Evolutionary conservation across 441 rosid genomes (phyloP).

Genomic region (Gossypium gossypioides): DNA sequence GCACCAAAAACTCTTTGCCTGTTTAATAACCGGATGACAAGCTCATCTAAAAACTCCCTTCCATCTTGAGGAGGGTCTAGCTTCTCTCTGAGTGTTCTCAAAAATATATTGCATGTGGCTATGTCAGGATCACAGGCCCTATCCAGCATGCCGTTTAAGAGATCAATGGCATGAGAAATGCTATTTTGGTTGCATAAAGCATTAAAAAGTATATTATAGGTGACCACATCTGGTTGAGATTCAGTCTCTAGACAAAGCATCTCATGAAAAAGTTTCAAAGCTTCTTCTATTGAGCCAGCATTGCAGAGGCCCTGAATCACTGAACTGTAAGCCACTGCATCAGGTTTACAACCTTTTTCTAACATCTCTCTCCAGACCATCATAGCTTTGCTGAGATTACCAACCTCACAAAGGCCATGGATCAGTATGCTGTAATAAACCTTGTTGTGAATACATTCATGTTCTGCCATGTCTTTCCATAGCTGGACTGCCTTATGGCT

Average conservation of each 20-base stretch:
- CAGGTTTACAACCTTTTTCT: conserved; percentile 59
- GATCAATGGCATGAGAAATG: conserved; percentile 62
- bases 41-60: conserved; percentile 60
- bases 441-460: conserved; percentile 31
- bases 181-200: conserved; percentile 56
- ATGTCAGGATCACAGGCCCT: conserved; percentile 72
- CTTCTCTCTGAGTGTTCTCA: conserved; percentile 57
- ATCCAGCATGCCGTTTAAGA: conserved; percentile 70
- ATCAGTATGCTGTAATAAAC: conserved; percentile 71
- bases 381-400: conserved; percentile 53
- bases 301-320: conserved; percentile 67
- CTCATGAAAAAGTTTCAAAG: conserved; percentile 67
- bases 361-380: conserved; percentile 72
- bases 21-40: conserved; percentile 54
- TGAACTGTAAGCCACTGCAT: conserved; percentile 69
- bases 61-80: conserved; percentile 67
- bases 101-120: conserved; percentile 66
- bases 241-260: conserved; percentile 65
- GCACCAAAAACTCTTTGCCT: conserved; percentile 57
- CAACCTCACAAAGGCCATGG: conserved; percentile 66
- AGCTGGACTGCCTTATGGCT: conserved; percentile 57
- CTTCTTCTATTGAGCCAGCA: conserved; percentile 47
- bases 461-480: conserved; percentile 58
- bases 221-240: conserved; percentile 76
- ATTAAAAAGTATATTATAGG: conserved; percentile 68